Evolutionary conservation across 176 grass and related monocot species (phyloP), one percentile per base, ranked within the genome.

Genomic region (Carex parvula): DNA sequence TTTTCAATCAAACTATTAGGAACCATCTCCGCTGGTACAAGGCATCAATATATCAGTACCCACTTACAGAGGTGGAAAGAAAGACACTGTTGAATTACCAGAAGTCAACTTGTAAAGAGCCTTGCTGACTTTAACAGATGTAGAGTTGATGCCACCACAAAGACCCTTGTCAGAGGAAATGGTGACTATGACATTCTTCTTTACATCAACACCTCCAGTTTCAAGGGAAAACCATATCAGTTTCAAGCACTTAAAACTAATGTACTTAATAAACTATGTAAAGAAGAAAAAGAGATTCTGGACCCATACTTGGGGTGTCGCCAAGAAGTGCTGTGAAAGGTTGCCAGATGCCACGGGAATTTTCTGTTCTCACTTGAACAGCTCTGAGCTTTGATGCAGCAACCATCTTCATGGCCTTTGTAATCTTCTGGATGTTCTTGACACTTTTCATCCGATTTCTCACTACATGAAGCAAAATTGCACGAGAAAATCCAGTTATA

Each of bases 381-480:
- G 82, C 87, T 18, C 95, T 89, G 69, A 98, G 91, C 86, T 98
- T 98, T 80, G 92, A 97, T 86, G 92, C 90, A 81, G 92, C 95
- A 87, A 97, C 95, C 90, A 97, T 97, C 83, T 97, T 97, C 95
- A 97, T 97, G 63, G 95, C 95, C 83, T 97, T 97, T 79, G 95
- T 97, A 55, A 97, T 97, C 87, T 98, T 98, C 78, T 98, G 92
- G 22, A 94, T 98, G 75, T 98, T 98, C 84, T 88, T 98, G 1
- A 98, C 89, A 94, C 92, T 98, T 84, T 98, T 98, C 95, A 98
- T 98, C 33, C 95, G 83, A 62, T 85, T 98, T 85, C 95, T 94
- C 63, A 94, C 95, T 98, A 84, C 15, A 85, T 83, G 20, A 55
- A 46, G 50, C 14, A 83, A 46, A 16, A 13, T 56, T n/a, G 4